Conservation (phyloP, 768 basidiomycete genomes). For the Myochromella boudieri region DNA sequence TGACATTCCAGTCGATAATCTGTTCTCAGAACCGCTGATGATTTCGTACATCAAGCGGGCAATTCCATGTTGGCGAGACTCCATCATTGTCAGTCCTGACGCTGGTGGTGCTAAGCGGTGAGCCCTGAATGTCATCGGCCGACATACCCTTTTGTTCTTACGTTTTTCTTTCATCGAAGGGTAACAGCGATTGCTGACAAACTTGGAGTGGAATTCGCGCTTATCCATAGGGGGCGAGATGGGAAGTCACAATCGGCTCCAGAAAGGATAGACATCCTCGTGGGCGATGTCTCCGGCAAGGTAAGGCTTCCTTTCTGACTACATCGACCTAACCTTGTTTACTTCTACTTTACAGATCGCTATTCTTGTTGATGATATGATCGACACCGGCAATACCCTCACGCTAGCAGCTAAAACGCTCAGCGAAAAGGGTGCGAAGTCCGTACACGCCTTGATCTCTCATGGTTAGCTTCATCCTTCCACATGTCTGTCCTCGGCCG, state of each 20-base stretch:
- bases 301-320: constrained; percentile 32
- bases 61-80: constrained; percentile 83
- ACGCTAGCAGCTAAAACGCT: constrained; percentile 83
- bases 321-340: neutral
- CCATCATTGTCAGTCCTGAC: constrained; percentile 94
- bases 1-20: constrained; percentile 96
- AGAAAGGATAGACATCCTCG: constrained; percentile 89
- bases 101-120: constrained; percentile 98
- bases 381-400: constrained; percentile 92
- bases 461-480: constrained; percentile 59
- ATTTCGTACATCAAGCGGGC: constrained; percentile 87
- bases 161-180: constrained; percentile 38
- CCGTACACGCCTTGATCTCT: constrained; percentile 85
- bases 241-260: constrained; percentile 63
- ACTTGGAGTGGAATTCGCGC: constrained; percentile 90
- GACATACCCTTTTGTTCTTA: constrained; percentile 1
- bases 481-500: constrained; percentile 14
- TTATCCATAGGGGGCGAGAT: constrained; percentile 90
- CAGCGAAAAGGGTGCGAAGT: constrained; percentile 84
- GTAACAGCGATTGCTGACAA: constrained; percentile 96
- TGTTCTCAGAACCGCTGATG: constrained; percentile 96
- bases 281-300: constrained; percentile 93
- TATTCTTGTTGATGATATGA: constrained; percentile 98
- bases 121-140: constrained; percentile 27
- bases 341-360: constrained; percentile 56